phyloP scores from a whole-genome alignment of 495 filamentous ascomycete genomes.

The Trichoderma gamsii region DNA sequence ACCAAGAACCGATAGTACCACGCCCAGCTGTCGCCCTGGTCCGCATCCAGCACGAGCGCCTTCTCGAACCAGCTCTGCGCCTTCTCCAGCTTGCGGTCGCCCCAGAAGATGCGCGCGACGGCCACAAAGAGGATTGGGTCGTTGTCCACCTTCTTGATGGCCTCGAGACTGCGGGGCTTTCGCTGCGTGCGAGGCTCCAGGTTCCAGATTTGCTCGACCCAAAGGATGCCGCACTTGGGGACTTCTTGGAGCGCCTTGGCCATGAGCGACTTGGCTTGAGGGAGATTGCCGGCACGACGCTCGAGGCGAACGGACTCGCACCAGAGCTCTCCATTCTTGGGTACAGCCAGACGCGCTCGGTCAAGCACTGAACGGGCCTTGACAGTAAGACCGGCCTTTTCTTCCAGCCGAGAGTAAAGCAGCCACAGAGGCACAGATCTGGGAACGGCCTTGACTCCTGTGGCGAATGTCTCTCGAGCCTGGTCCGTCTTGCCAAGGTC shows the following conservation, averaged over 20 bases:
- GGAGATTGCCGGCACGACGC: conserved; percentile 74
- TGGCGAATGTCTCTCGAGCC: conserved; percentile 84
- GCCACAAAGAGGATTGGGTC: conserved; percentile 73
- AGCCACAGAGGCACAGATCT: conserved; percentile 84
- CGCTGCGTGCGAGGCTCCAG: conserved; percentile 87
- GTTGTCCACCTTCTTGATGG: conserved; percentile 93
- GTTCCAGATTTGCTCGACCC: conserved; percentile 90
- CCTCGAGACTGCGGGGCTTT: conserved; percentile 82
- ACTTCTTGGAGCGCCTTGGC: conserved; percentile 86
- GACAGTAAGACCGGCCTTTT: conserved; percentile 73
- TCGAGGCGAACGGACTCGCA: conserved; percentile 88
- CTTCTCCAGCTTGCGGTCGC: conserved; percentile 73
- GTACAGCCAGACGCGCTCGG: conserved; percentile 75
- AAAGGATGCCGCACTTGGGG: conserved; percentile 81
- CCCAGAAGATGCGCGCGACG: conserved; percentile 52
- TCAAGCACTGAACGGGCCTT: conserved; percentile 92
- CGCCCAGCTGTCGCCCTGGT: conserved; percentile 90
- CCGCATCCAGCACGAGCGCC: conserved; percentile 76
- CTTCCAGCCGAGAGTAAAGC: conserved; percentile 79
- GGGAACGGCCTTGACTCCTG: conserved; percentile 79
- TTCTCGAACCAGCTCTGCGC: conserved; percentile 96
- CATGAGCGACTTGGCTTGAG: conserved; percentile 85
- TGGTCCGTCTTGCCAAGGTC: conserved; percentile 66
- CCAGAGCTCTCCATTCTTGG: conserved; percentile 81
- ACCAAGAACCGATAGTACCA: conserved; percentile 94